Conservation (phyloP, 768 basidiomycete species). For the Mycena metata region DNA sequence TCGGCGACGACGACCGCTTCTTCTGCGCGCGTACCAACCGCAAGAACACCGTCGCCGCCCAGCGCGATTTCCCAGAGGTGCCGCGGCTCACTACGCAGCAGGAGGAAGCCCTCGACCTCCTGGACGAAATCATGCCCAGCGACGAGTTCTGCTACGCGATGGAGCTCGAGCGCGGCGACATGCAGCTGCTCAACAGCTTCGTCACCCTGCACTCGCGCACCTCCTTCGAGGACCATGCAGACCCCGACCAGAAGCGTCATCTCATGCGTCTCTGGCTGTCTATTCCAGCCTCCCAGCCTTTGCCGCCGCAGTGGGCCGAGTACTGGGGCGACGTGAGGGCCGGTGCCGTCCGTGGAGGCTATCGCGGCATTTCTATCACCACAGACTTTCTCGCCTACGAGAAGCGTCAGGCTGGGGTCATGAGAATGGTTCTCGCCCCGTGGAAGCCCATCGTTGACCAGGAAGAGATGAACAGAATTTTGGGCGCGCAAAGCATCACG, state of each 20-base stretch:
- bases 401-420: constrained; percentile 13
- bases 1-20: constrained; percentile 6
- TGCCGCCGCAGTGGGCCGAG: constrained; percentile 22
- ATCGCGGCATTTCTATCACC: constrained; percentile 10
- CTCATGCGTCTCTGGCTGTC: constrained; percentile 28
- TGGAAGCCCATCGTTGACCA: constrained; percentile 16
- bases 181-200: constrained; percentile 29
- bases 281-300: constrained; percentile 17
- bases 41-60: constrained; percentile 20
- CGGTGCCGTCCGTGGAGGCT: constrained; percentile 18
- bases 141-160: constrained; percentile 21
- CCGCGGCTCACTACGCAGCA: constrained; percentile 14
- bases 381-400: constrained; percentile 18
- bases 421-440: constrained; percentile 15
- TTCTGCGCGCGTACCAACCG: constrained; percentile 18
- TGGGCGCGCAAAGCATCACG: background rate
- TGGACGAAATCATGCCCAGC: constrained; percentile 16
- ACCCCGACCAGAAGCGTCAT: constrained; percentile 16
- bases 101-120: constrained; percentile 14
- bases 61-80: constrained; percentile 24
- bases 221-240: constrained; percentile 16
- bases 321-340: constrained; percentile 29
- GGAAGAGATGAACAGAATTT: constrained; percentile 20
- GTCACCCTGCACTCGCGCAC: constrained; percentile 30
- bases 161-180: constrained; percentile 25